Evolutionary conservation across 257 asterid species (phyloP).

Genomic region (Jacaranda copaia): DNA sequence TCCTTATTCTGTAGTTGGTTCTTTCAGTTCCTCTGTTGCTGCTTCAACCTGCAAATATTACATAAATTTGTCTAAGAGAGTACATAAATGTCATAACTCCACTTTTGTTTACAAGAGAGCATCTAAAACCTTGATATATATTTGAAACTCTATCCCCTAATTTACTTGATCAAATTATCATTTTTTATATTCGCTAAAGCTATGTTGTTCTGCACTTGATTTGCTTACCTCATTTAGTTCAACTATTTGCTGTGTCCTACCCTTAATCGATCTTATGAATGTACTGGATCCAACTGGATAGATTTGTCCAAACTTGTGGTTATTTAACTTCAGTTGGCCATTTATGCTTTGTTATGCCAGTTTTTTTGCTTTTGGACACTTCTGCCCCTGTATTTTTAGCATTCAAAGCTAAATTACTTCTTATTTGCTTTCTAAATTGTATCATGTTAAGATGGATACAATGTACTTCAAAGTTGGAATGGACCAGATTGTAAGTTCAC

Average conservation of each 20-base stretch:
- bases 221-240: background rate
- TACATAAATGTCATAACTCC: background rate
- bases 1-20: background rate
- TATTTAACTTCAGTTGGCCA: background rate
- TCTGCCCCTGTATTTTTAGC: background rate
- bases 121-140: background rate
- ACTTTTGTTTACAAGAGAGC: background rate
- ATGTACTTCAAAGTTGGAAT: background rate
- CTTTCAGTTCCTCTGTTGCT: background rate
- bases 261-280: background rate
- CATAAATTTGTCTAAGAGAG: background rate
- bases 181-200: background rate
- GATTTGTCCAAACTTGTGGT: background rate
- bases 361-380: slow-evolving; percentile 3
- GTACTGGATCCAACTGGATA: background rate
- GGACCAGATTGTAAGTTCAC: background rate
- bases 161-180: background rate
- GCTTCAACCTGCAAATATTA: slow-evolving; percentile 9
- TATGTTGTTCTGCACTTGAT: background rate
- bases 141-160: background rate
- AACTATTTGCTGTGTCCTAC: background rate
- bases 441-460: background rate
- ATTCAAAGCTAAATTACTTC: background rate
- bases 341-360: background rate
- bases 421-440: slow-evolving; percentile 17